Evolutionary conservation across 768 basidiomycete species (phyloP).

Genomic region (Hortiboletus campestris): DNA sequence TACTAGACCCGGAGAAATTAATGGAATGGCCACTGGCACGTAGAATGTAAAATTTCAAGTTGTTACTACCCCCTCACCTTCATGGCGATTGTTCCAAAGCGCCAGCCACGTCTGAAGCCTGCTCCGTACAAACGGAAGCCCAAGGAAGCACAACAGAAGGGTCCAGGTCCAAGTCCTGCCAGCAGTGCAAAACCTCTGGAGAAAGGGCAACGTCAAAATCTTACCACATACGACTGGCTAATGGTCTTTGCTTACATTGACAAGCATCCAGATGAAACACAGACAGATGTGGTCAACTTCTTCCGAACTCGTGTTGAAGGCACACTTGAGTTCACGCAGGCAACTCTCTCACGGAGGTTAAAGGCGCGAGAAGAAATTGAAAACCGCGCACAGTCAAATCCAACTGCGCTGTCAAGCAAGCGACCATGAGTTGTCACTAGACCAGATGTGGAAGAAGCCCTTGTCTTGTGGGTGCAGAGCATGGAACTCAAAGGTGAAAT

Average conservation of each 20-base stretch:
- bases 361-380: neutral
- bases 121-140: too few species aligned
- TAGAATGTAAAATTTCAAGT: too few species aligned
- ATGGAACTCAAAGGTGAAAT: neutral
- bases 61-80: too few species aligned
- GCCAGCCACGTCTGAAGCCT: too few species aligned
- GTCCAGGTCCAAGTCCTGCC: too few species aligned
- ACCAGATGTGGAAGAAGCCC: neutral
- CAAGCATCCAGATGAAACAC: neutral
- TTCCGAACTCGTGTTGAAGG: neutral
- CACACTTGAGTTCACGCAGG: neutral
- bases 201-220: too few species aligned
- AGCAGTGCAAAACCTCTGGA: too few species aligned
- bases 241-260: neutral
- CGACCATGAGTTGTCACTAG: neutral
- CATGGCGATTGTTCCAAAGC: too few species aligned
- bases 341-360: neutral
- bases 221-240: too few species aligned
- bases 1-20: too few species aligned
- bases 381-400: neutral
- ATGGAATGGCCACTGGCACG: too few species aligned
- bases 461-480: neutral
- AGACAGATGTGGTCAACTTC: neutral
- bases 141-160: too few species aligned
- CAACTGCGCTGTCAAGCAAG: neutral